Conservation (phyloP, 805 yeast species). For the Candida nitratophila region DNA sequence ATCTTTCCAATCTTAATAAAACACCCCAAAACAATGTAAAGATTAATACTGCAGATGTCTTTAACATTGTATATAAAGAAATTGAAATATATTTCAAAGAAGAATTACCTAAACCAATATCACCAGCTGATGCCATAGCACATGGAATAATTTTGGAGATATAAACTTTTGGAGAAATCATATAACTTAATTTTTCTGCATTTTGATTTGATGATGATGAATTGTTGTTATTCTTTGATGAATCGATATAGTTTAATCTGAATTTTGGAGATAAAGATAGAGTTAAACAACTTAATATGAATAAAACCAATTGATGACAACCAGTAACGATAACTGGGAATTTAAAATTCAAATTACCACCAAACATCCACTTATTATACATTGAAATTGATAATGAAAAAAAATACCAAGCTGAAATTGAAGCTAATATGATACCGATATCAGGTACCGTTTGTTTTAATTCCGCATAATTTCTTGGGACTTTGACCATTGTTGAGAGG, state of each 20-base stretch:
- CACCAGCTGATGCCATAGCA: slow-evolving; percentile 81
- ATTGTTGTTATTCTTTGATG: background rate
- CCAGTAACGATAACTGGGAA: slow-evolving; percentile 79
- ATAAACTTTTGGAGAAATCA: slow-evolving; percentile 31
- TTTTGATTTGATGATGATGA: slow-evolving; percentile 8
- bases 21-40: slow-evolving; percentile 83
- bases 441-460: slow-evolving; percentile 16
- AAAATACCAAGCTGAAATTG: slow-evolving; percentile 45
- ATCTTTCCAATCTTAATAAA: slow-evolving; percentile 63
- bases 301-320: slow-evolving; percentile 67
- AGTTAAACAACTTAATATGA: slow-evolving; percentile 40
- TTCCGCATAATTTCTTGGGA: slow-evolving; percentile 15
- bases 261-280: slow-evolving; percentile 38
- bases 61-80: slow-evolving; percentile 82
- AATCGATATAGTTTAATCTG: slow-evolving; percentile 28
- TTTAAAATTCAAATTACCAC: slow-evolving; percentile 60
- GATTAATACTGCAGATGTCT: slow-evolving; percentile 67
- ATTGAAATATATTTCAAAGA: slow-evolving; percentile 70
- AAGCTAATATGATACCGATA: slow-evolving; percentile 14
- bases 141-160: slow-evolving; percentile 62
- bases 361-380: slow-evolving; percentile 96
- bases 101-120: slow-evolving; percentile 82
- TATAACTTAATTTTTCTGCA: slow-evolving; percentile 9
- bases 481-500: background rate
- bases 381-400: slow-evolving; percentile 58